Conservation (phyloP, 306 rosid genomes). For the Abrus precatorius region DNA sequence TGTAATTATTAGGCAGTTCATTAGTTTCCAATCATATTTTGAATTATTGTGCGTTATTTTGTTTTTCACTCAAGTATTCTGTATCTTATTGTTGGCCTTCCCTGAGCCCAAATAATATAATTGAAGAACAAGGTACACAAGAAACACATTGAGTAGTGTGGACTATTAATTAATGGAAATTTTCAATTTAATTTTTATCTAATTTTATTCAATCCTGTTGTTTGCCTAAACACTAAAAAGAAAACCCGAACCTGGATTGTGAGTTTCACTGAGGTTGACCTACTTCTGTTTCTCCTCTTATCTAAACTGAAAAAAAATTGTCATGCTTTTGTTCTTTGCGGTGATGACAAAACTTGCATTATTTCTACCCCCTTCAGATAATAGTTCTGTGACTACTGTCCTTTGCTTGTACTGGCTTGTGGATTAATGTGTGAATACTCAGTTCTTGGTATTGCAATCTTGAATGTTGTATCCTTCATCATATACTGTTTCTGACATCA, state of each 20-base stretch:
- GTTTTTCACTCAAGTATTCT: background rate
- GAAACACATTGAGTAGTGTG: background rate
- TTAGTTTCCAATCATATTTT: conserved; percentile 21
- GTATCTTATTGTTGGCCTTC: conserved; percentile 26
- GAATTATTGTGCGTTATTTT: background rate
- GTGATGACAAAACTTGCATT: conserved; percentile 35
- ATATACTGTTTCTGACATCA: conserved; percentile 39
- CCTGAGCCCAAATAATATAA: conserved; percentile 20
- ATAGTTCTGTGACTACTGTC: background rate
- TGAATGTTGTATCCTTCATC: conserved; percentile 28
- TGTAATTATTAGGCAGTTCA: conserved; percentile 7
- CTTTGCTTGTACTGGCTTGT: conserved; percentile 37
- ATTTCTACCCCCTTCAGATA: conserved; percentile 15
- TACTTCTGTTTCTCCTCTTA: conserved; percentile 34
- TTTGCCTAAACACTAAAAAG: conserved; percentile 14
- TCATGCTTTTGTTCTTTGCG: conserved; percentile 19
- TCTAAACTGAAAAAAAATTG: conserved; percentile 35
- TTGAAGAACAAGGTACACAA: conserved; percentile 10
- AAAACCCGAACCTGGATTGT: conserved; percentile 19
- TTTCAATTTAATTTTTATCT: background rate
- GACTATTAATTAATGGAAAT: background rate
- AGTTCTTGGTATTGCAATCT: conserved; percentile 29
- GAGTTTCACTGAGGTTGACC: conserved; percentile 13
- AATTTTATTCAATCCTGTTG: conserved; percentile 8
- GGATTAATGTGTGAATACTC: conserved; percentile 29